phyloP scores from a whole-genome alignment of 495 filamentous ascomycete genomes.

The Penicillium argentinense region DNA sequence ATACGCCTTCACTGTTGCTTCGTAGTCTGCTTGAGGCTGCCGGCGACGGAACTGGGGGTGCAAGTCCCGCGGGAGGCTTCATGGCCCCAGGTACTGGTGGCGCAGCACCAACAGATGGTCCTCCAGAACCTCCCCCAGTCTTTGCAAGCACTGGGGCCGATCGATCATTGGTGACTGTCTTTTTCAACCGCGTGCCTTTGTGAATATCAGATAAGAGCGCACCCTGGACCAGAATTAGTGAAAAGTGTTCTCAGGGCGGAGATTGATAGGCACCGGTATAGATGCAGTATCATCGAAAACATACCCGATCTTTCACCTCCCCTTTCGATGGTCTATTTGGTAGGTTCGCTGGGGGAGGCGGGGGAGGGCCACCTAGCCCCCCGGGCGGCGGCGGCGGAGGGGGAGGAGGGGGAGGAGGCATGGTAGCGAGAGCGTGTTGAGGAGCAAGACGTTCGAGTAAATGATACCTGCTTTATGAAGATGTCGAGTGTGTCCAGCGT shows the following conservation, averaged over 20 bases:
- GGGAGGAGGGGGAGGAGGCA: slow-evolving; percentile 73
- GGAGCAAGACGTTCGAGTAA: slow-evolving; percentile 1
- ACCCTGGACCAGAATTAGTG: slow-evolving; percentile 57
- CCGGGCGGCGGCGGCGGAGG: slow-evolving; percentile 62
- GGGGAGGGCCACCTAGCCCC: slow-evolving; percentile 66
- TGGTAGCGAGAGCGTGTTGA: slow-evolving; percentile 26
- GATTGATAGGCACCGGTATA: background rate
- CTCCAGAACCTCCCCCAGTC: slow-evolving; percentile 54
- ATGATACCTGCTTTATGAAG: slow-evolving; percentile 2
- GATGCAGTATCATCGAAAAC: slow-evolving; percentile 30
- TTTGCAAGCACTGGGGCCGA: slow-evolving; percentile 72
- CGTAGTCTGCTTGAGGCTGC: slow-evolving; percentile 60
- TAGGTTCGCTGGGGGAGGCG: slow-evolving; percentile 54
- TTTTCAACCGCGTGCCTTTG: slow-evolving; percentile 79
- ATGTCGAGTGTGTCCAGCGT: slow-evolving; percentile 5
- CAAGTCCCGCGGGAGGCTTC: slow-evolving; percentile 65
- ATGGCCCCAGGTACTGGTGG: slow-evolving; percentile 75
- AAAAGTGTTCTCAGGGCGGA: too few relatives aligned
- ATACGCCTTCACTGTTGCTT: slow-evolving; percentile 77
- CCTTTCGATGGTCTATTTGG: slow-evolving; percentile 48
- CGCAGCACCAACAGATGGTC: slow-evolving; percentile 65
- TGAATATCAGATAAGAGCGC: slow-evolving; percentile 87
- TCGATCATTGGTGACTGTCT: slow-evolving; percentile 90
- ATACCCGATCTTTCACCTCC: slow-evolving; percentile 55
- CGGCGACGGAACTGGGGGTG: slow-evolving; percentile 68